Conservation (phyloP, 2,329 filamentous ascomycete genomes). For the Scedosporium apiospermum region DNA sequence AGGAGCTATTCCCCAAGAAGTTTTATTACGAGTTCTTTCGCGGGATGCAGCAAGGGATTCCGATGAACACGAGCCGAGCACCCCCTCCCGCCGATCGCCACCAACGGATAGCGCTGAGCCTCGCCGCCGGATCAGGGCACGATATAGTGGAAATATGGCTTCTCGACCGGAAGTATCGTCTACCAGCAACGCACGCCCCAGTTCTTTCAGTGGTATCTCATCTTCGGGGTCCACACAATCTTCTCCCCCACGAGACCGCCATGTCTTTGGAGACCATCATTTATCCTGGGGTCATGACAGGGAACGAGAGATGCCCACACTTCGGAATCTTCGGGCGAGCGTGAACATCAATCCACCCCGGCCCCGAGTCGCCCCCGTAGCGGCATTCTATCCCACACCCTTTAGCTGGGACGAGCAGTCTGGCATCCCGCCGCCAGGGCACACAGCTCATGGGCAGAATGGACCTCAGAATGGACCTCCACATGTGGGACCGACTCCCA, state of each 20-base stretch:
- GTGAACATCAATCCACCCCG: neutral
- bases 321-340: neutral
- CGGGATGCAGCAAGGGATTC: neutral
- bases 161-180: neutral
- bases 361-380: neutral
- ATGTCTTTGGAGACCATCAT: neutral
- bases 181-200: neutral
- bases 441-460: neutral
- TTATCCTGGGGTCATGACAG: neutral
- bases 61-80: neutral
- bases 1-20: neutral
- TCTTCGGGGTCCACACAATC: slow-evolving; percentile 2
- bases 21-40: neutral
- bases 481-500: neutral
- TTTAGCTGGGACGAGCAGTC: neutral
- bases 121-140: slow-evolving; percentile 5
- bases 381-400: neutral
- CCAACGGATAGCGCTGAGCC: slow-evolving; percentile 3
- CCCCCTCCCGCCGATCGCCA: slow-evolving; percentile 1
- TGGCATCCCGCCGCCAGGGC: neutral
- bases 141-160: slow-evolving; percentile 2
- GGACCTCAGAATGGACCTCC: neutral
- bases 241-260: slow-evolving; percentile 1
- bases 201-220: neutral
- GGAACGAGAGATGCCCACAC: neutral